Base-by-base conservation (phyloP, 176 grass and related monocot genomes). In the Oryza australiensis region DNA sequence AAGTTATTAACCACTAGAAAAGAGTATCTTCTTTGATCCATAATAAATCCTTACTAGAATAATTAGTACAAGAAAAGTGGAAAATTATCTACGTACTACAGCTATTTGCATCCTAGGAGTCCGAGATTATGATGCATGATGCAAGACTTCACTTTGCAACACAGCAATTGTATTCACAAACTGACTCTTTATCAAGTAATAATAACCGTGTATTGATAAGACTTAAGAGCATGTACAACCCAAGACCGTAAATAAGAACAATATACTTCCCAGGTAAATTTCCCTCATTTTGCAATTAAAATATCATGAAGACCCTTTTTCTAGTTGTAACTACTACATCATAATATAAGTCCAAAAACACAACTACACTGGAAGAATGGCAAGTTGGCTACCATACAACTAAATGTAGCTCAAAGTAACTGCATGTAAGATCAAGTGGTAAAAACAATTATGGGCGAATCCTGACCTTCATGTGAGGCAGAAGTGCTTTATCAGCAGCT, bases 391-490 rank as follows among this genome's bases (percentile, higher is more conserved):
- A 30, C 7, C 60, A 64, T 77, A 70, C 16, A 53, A 71, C 9
- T 64, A 59, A 30, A 20, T 60, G 22, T 60, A 60, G 48, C 26
- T 65, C 45, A 51, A 64, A 65, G 16, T 29, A 85, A 28, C 42
- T 53, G 26, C 30, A 83, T 32, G 74, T 22, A 66, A 88, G 4
- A 43, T 51, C 41, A 83, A 72, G 65, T 65, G 24, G 27, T 22
- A 75, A 72, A 89, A 89, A 41, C 29, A 71, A 75, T 26, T 85
- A 43, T 55, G 65, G 65, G 29, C 53, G 57, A 43, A 82, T 48
- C 66, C 82, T 84, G 62, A 98, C 96, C 96, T 98, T 98, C 96
- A 98, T 98, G 68, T 98, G 96, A 88, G 96, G 96, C 70, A 95
- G 87, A 86, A 98, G 92, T 79, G 88, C 92, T 89, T 91, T 98